Evolutionary conservation across 768 basidiomycete species (phyloP).

Genomic region (Termitomyces sp.): DNA sequence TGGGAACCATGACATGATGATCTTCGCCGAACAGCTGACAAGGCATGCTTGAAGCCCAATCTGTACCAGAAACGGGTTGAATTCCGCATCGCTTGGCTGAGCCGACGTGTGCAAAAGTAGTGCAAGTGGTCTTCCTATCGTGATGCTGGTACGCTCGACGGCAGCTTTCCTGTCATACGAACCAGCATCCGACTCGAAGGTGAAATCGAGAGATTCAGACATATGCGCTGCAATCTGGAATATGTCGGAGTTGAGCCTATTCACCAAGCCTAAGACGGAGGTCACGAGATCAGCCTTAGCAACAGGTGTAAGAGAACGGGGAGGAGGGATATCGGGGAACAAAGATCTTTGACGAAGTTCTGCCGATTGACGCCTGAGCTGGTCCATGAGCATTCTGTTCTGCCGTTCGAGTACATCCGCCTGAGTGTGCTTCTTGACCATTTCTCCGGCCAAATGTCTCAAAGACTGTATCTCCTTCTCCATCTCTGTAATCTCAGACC

Average conservation of each 20-base stretch:
- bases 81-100: not conserved
- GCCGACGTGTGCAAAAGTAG: not conserved
- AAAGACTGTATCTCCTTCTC: conserved; percentile 12
- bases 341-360: conserved; percentile 18
- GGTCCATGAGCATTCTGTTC: conserved; percentile 28
- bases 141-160: not conserved
- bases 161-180: not conserved
- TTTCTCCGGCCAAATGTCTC: conserved; percentile 4
- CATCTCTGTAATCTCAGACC: conserved; percentile 4
- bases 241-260: conserved; percentile 32
- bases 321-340: not conserved
- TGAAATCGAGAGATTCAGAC: conserved; percentile 23
- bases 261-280: conserved; percentile 18
- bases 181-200: not conserved
- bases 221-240: conserved; percentile 36
- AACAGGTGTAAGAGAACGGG: not conserved
- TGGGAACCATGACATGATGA: conserved; percentile 38
- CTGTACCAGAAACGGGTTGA: not conserved
- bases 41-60: conserved; percentile 24
- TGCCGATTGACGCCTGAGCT: conserved; percentile 26
- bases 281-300: conserved; percentile 4
- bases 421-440: conserved; percentile 14
- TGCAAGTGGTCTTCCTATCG: not conserved
- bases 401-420: conserved; percentile 22
- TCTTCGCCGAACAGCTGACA: conserved; percentile 30